These are phyloP conservation scores for Eimeria sp. DNA, from an alignment of 169 alveolate species.

Conservation along the genomic window DNA sequence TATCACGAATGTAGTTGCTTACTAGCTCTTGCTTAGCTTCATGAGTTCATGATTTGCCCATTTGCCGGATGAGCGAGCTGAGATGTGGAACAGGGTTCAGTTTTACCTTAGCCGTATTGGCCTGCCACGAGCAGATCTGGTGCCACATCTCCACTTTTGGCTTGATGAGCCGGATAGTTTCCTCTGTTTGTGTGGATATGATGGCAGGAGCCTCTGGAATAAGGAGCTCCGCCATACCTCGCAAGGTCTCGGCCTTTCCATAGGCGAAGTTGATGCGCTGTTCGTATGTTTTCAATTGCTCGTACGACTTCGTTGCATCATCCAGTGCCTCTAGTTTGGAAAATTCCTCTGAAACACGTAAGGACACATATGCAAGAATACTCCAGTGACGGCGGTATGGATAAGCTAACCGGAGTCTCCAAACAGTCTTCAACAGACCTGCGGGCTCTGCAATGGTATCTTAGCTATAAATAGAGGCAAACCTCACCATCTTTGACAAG, in stretches of 20 bases:
- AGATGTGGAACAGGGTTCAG: not conserved
- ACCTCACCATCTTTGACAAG: slow-evolving; percentile 51
- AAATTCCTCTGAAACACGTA: slow-evolving; percentile 28
- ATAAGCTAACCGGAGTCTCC: not conserved
- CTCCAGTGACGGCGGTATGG: not conserved
- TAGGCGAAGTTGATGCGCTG: slow-evolving; percentile 70
- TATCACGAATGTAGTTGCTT: not conserved
- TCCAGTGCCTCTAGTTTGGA: slow-evolving; percentile 19
- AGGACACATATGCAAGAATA: not conserved
- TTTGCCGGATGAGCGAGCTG: not conserved
- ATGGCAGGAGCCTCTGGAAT: slow-evolving; percentile 72
- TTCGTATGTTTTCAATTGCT: slow-evolving; percentile 46
- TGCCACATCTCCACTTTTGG: slow-evolving; percentile 80
- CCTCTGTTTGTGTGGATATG: slow-evolving; percentile 69
- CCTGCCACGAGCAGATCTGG: slow-evolving; percentile 58
- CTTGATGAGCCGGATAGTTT: slow-evolving; percentile 22
- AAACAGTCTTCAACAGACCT: not conserved
- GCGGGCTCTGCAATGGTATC: not conserved
- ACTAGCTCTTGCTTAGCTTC: not conserved
- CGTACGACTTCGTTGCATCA: slow-evolving; percentile 25
- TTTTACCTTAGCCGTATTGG: slow-evolving; percentile 32
- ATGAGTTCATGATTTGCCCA: not conserved
- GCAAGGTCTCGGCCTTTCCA: slow-evolving; percentile 72
- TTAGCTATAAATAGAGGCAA: not conserved
- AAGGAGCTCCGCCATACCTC: slow-evolving; percentile 74